Base-by-base conservation (phyloP, 2,329 filamentous ascomycete genomes). In the Exophiala sp. region DNA sequence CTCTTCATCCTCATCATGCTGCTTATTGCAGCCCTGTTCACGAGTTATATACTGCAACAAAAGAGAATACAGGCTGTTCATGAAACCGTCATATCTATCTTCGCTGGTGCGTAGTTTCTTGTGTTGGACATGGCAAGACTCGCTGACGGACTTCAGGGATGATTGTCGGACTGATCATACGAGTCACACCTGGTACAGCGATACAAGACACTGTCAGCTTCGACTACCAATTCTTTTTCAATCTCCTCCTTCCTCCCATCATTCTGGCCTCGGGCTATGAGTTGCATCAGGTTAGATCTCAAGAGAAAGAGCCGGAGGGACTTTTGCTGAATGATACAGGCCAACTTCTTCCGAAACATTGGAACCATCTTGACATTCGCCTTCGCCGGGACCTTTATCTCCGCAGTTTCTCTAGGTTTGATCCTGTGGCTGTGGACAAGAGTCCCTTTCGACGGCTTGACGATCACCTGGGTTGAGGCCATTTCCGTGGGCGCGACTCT, bases 181-280 rank as follows among this genome's bases (percentile, higher is more conserved):
- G 94, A 66, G 76, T 96, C 59, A 89, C 85, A 40, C 86, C 87
- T 48, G 86, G 87, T 62, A 86, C 89, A 59, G 89, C 87, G 59
- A 91, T 99, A 65, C 87, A 91, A 70, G 88, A 89, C 68, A 85
- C 89, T 61, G 91, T 99, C 67, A 95, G 87, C 72, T 99, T 99
- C 78, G 88, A 97, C 76, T 96, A 96, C 71, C 91, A 97, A 69
- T 96, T 97, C 78, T 99, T 99, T 79, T 99, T 99, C 80, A 99
- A 99, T 72, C 83, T 99, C 42, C 83, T 99, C 10, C 87, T 99
- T n/a, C 94, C 94, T 35, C 94, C 94, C 52, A 99, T 99, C 69
- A 99, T 99, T 69, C 81, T 99, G 24, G 92, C 91, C 12, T 96
- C 92, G 12, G 94, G 94, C 50, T 99, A 97, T 74, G 94, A 99